Conservation (phyloP, 2,329 filamentous ascomycete genomes). For the Alternaria incomplexa region DNA sequence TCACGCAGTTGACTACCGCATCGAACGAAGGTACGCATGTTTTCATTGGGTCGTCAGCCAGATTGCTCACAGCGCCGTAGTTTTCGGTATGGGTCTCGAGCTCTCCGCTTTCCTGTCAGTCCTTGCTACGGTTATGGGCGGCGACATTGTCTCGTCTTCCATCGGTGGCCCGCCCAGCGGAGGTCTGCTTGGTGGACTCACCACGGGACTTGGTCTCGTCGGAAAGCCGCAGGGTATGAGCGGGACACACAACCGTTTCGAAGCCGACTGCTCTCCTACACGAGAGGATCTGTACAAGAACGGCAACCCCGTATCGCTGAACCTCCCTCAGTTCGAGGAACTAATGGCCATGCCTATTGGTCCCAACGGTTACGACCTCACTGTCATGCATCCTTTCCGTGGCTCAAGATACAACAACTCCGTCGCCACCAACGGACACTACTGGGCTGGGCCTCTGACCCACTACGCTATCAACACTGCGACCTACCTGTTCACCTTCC, state of each 20-base stretch:
- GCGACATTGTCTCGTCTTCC: constrained; percentile 17
- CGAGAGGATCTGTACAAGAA: constrained; percentile 9
- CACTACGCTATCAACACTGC: constrained; percentile 22
- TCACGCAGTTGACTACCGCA: constrained; percentile 2
- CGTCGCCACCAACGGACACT: constrained; percentile 18
- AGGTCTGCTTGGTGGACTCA: constrained; percentile 24
- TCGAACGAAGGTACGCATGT: not conserved
- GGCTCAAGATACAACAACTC: constrained; percentile 28
- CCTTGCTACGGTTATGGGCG: constrained; percentile 17
- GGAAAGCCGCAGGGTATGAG: constrained; percentile 18
- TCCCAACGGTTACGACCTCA: not conserved
- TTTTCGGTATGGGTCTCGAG: constrained; percentile 19
- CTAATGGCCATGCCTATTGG: constrained; percentile 7
- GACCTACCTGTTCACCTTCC: constrained; percentile 11
- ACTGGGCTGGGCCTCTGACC: constrained; percentile 22
- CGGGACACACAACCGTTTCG: constrained; percentile 24
- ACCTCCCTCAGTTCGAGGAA: constrained; percentile 3
- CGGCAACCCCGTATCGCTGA: constrained; percentile 6
- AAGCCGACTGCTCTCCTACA: constrained; percentile 26
- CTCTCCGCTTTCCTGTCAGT: constrained; percentile 22
- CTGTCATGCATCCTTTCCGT: constrained; percentile 11
- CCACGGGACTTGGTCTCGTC: constrained; percentile 20
- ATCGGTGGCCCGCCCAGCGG: constrained; percentile 18
- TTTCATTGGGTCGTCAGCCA: not conserved
- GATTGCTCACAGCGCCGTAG: not conserved